Conservation (phyloP, 805 yeast genomes). For the Lachancea quebecensis region DNA sequence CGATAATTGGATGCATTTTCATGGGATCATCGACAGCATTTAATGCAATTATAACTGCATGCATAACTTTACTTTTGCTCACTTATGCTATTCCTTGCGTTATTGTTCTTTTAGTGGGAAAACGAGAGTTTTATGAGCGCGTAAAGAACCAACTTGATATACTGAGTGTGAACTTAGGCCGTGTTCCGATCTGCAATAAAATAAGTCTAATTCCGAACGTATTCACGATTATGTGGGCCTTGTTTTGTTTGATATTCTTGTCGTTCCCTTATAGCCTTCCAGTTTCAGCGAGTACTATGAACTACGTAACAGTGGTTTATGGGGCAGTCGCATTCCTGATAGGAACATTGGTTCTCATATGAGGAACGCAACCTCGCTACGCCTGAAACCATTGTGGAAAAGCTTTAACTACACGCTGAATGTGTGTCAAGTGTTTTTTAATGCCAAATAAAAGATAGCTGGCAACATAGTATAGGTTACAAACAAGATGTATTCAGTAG, state of each 20-base stretch:
- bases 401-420: no score
- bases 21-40: constrained; percentile 63
- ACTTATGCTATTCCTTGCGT: constrained; percentile 52
- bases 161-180: background rate
- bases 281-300: constrained; percentile 45
- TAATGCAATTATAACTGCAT: constrained; percentile 55
- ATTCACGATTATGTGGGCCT: constrained; percentile 42
- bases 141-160: background rate
- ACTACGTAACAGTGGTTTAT: constrained; percentile 44
- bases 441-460: no score
- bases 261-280: constrained; percentile 51
- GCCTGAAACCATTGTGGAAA: no score
- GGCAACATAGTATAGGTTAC: no score
- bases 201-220: constrained; percentile 24
- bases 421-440: no score
- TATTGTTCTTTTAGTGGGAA: constrained; percentile 46
- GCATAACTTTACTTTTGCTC: constrained; percentile 50
- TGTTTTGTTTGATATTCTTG: constrained; percentile 43
- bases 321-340: constrained; percentile 20
- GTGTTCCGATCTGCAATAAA: background rate
- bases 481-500: no score
- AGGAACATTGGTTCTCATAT: constrained; percentile 4
- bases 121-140: constrained; percentile 9
- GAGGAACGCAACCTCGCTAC: no score
- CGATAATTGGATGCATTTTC: constrained; percentile 53